phyloP scores from a whole-genome alignment of 129 eudicot genomes.

The Erigeron canadensis region DNA sequence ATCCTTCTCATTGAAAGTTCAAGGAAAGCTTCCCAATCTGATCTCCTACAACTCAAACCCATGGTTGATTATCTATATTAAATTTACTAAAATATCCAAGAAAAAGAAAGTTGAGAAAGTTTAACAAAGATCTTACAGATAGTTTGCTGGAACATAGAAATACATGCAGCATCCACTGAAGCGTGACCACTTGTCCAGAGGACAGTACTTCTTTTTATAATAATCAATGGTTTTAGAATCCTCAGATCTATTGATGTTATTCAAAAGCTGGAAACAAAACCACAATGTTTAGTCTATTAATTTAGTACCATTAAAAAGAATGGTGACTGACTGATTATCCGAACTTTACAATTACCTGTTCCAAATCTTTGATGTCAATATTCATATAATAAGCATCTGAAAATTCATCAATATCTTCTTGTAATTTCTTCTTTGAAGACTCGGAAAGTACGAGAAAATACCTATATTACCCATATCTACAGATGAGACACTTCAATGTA shows the following conservation, averaged over 20 bases:
- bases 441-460: slow-evolving; percentile 81
- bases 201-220: slow-evolving; percentile 81
- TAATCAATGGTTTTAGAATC: slow-evolving; percentile 55
- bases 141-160: slow-evolving; percentile 52
- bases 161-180: slow-evolving; percentile 80
- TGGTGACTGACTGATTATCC: neutral
- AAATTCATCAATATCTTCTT: slow-evolving; percentile 85
- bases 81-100: neutral
- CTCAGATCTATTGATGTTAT: slow-evolving; percentile 47
- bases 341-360: slow-evolving; percentile 53
- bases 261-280: slow-evolving; percentile 50
- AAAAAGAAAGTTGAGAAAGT: neutral
- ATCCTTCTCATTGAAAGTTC: slow-evolving; percentile 72
- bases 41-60: slow-evolving; percentile 31
- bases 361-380: slow-evolving; percentile 58
- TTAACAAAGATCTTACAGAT: slow-evolving; percentile 36
- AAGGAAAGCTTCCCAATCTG: slow-evolving; percentile 52
- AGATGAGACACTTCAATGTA: slow-evolving; percentile 1
- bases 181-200: slow-evolving; percentile 71
- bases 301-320: neutral
- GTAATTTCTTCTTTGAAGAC: slow-evolving; percentile 56
- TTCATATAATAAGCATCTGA: slow-evolving; percentile 76
- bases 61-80: slow-evolving; percentile 12
- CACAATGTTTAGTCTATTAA: neutral
- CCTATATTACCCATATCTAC: slow-evolving; percentile 34